Evolutionary conservation across 2,329 filamentous ascomycete genomes (phyloP), one percentile per base, ranked within the genome.

Genomic region (Cytospora chrysosperma): DNA sequence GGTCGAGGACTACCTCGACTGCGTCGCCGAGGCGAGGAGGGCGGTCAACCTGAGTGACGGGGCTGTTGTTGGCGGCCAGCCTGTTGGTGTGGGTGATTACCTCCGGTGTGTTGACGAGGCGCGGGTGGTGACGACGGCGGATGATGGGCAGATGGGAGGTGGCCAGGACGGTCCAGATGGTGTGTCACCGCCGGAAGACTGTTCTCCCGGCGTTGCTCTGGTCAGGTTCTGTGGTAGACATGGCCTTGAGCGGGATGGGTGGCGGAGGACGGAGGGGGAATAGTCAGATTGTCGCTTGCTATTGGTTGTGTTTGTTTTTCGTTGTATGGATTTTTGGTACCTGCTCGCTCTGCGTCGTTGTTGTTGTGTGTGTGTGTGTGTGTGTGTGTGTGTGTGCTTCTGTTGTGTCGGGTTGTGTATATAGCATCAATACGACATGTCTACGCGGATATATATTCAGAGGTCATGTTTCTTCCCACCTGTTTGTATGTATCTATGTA

Each of bases 1-100:
- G 5, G 51, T 52, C 30, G 32, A 59, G 43, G 63, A 62, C n/a
- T 65, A 65, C 43, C 34, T 65, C 5, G 55, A 59, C 24, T 65
- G 59, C 43, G 59, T 62, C 15, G 26, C 49, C 2, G 63, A 65
- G 51, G 56, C 55, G 26, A 59, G 59, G 26, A 52, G 53, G 34
- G 27, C 55, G 40, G 27, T 52, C 6, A 10, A 50, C 10, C 51
- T 47, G 24, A 21, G 24, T 21, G 51, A 56, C 5, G 13, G 19
- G 24, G 32, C 10, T 24, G 58, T 19, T 15, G 26, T 47, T 24
- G 59, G 26, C n/a, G n/a, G n/a, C n/a, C n/a, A n/a, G 21, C 32
- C 40, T 28, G 43, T 43, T 28, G 53, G 50, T 19, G 57, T 60
- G 30, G 55, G 53, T 32, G 50, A 40, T 28, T 64, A 64, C 17